Conservation (phyloP, 2,329 filamentous ascomycete species). For the Rasamsonia emersonii region DNA sequence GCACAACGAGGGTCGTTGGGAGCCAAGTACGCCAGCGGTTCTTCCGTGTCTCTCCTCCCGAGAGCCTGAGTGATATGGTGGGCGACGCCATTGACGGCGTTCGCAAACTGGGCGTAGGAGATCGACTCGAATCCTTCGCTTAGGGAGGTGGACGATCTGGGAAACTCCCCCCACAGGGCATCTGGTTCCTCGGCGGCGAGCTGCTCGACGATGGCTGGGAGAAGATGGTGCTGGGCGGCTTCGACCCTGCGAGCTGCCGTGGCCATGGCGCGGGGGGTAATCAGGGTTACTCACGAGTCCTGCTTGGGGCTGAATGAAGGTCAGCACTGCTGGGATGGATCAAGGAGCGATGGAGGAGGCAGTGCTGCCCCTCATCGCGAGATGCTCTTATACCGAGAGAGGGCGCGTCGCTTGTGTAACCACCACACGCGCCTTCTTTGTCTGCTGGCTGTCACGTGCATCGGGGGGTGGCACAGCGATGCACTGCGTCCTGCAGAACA, state of each 20-base stretch:
- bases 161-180: constrained; percentile 3
- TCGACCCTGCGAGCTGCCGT: constrained; percentile 1
- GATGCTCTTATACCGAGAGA: no score
- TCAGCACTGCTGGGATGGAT: no score
- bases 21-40: constrained; percentile 3
- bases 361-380: no score
- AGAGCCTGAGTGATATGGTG: constrained; percentile 1
- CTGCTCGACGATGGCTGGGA: constrained; percentile 3
- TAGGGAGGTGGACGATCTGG: background rate
- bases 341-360: no score
- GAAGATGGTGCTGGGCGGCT: background rate
- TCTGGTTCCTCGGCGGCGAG: constrained; percentile 5
- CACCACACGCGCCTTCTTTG: no score
- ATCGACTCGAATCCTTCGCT: constrained; percentile 1
- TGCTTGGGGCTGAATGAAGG: no score
- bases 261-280: no score
- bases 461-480: no score
- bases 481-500: no score
- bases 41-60: constrained; percentile 2
- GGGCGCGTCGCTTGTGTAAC: no score
- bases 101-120: constrained; percentile 4
- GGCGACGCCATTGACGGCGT: constrained; percentile 4
- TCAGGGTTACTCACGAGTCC: no score
- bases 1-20: constrained; percentile 3
- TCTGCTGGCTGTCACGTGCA: no score